Percentiles rank a stretch among this genome's conserved stretches.
Conservation (phyloP, 345 rosid genomes). For the Brassica juncea region DNA sequence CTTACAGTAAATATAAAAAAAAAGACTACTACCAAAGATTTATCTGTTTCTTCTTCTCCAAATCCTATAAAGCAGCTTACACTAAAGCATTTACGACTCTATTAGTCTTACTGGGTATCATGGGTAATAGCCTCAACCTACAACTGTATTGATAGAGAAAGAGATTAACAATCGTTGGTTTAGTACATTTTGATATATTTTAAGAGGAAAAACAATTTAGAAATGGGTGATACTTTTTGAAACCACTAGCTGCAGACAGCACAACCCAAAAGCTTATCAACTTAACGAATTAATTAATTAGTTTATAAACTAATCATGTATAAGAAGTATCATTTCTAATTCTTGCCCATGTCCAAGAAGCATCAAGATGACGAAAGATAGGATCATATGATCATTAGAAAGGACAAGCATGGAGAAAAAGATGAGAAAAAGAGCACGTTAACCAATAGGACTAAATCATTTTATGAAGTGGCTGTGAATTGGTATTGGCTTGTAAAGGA, state of each 20-base stretch:
- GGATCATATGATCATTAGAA: slow-evolving; percentile 16
- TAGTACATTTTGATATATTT: not conserved
- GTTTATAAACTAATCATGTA: slow-evolving; percentile 15
- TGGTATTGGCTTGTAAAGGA: slow-evolving; percentile 5
- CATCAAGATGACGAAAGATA: slow-evolving; percentile 25
- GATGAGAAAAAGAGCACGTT: slow-evolving; percentile 22
- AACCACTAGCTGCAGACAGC: slow-evolving; percentile 18
- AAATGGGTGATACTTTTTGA: slow-evolving; percentile 7
- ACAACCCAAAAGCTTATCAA: slow-evolving; percentile 27
- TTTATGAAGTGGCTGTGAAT: slow-evolving; percentile 2
- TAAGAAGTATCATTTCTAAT: not conserved
- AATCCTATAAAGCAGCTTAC: too few relatives aligned
- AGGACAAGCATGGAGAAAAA: slow-evolving; percentile 14
- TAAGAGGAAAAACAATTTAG: not conserved
- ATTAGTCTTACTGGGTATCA: not conserved
- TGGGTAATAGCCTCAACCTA: not conserved
- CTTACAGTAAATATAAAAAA: too few relatives aligned
- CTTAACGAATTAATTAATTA: not conserved
- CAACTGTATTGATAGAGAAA: not conserved
- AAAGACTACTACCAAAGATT: too few relatives aligned
- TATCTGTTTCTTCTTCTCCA: too few relatives aligned
- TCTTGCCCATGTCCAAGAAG: slow-evolving; percentile 6
- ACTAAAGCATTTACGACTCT: too few relatives aligned
- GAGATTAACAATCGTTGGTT: not conserved
- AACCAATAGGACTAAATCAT: slow-evolving; percentile 27